A percentile compares a stretch with the other conserved stretches of the same genome.
Conservation (phyloP, 169 alveolate genomes). For the Babesia ovata region DNA sequence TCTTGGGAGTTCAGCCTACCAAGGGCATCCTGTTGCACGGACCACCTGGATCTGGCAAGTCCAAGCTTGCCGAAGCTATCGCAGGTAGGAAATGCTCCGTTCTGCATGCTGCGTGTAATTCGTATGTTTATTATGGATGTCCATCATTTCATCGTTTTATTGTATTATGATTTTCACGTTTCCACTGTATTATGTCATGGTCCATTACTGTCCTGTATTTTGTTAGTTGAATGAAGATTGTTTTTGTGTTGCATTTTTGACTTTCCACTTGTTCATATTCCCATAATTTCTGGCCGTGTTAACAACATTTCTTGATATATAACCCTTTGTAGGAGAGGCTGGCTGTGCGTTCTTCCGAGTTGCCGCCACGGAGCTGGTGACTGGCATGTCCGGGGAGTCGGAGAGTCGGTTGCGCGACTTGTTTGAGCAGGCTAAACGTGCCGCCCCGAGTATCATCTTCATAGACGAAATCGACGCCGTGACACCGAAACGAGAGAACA, state of each 20-base stretch:
- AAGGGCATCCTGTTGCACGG: constrained; percentile 94
- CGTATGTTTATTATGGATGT: too few species aligned
- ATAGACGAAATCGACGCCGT: constrained; percentile 85
- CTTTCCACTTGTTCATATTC: background rate
- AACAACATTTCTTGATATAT: too few species aligned
- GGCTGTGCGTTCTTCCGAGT: constrained; percentile 77
- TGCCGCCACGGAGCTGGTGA: constrained; percentile 78
- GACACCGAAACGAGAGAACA: constrained; percentile 88
- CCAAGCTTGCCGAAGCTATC: constrained; percentile 95
- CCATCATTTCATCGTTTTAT: too few species aligned
- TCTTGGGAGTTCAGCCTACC: constrained; percentile 89
- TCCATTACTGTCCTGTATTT: too few species aligned
- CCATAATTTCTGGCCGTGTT: too few species aligned
- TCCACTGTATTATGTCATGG: too few species aligned
- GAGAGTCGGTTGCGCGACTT: constrained; percentile 88
- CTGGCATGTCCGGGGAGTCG: constrained; percentile 94
- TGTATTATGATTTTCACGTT: too few species aligned
- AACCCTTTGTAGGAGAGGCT: constrained; percentile 67
- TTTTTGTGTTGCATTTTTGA: constrained; percentile 2
- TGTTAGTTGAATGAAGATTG: constrained; percentile 8
- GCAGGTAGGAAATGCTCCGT: constrained; percentile 77
- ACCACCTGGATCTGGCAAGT: constrained; percentile 97
- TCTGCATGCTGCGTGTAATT: too few species aligned
- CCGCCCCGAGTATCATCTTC: constrained; percentile 86
- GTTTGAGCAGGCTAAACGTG: constrained; percentile 85